These are phyloP conservation scores for Plasmodium yoelii DNA, from an alignment of 169 alveolate genomes.

Conservation along the genomic window DNA sequence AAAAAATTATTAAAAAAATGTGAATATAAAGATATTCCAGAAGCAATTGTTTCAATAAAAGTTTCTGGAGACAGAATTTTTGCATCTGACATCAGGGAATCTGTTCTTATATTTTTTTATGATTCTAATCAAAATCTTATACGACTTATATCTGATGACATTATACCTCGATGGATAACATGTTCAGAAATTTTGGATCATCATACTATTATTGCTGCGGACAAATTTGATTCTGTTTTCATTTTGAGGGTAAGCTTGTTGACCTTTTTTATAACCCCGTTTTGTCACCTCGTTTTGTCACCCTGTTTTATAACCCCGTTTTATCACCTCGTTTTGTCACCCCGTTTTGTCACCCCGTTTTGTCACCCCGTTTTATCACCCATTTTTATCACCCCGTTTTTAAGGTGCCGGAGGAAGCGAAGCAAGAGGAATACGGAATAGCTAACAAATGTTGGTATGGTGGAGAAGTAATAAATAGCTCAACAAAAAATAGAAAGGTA, in stretches of 20 bases:
- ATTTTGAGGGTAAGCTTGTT: conserved; percentile 36
- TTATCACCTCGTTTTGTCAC: background rate
- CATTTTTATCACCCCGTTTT: too few relatives aligned
- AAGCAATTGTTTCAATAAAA: conserved; percentile 86
- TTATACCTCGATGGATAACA: conserved; percentile 96
- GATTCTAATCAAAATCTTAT: conserved; percentile 82
- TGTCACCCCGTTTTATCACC: too few relatives aligned
- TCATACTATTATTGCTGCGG: conserved; percentile 92
- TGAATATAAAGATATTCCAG: conserved; percentile 93
- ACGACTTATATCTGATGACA: conserved; percentile 91
- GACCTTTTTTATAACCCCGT: too few relatives aligned
- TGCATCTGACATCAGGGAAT: conserved; percentile 95
- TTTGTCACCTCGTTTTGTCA: background rate
- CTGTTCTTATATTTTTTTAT: conserved; percentile 93
- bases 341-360: too few relatives aligned
- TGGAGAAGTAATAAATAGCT: conserved; percentile 63
- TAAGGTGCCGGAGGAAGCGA: conserved; percentile 76
- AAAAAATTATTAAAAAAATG: conserved; percentile 96
- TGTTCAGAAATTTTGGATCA: conserved; percentile 95
- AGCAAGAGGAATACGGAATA: conserved; percentile 77
- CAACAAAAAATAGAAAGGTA: conserved; percentile 75
- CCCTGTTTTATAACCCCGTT: background rate
- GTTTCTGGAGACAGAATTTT: conserved; percentile 92
- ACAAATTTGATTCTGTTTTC: conserved; percentile 83
- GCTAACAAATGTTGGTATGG: conserved; percentile 78